Evolutionary conservation across 371 early-diverging fungal species (phyloP).

Genomic region (Cladochytrium tenue): DNA sequence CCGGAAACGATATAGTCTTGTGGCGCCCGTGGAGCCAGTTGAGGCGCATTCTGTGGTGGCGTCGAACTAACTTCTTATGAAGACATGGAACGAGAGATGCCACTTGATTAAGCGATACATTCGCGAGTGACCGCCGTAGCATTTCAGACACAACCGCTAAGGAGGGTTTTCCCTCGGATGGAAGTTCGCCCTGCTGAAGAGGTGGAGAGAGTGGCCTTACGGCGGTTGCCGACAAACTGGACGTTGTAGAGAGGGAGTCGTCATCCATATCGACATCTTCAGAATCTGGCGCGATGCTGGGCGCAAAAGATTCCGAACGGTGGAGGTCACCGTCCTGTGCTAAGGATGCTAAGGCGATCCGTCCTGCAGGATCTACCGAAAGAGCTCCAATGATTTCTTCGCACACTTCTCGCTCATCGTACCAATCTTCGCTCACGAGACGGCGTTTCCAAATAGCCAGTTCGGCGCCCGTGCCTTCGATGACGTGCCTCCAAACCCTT

Average conservation of each 20-base stretch:
- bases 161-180: not conserved
- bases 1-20: constrained; percentile 73
- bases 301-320: not conserved
- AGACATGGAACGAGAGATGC: constrained; percentile 39
- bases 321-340: not conserved
- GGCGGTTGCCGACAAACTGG: constrained; percentile 1
- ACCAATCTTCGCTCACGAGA: constrained; percentile 42
- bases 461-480: constrained; percentile 68
- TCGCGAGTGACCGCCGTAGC: not conserved
- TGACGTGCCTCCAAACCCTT: constrained; percentile 69
- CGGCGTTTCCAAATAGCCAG: constrained; percentile 57
- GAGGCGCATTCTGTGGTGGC: constrained; percentile 71
- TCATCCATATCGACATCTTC: not conserved
- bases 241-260: not conserved
- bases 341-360: not conserved
- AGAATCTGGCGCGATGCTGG: too few species aligned
- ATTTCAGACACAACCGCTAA: not conserved
- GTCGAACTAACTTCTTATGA: constrained; percentile 76
- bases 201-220: not conserved
- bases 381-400: constrained; percentile 7
- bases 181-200: not conserved
- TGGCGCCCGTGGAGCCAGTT: constrained; percentile 81
- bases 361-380: not conserved
- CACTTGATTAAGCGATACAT: constrained; percentile 7
- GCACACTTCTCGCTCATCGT: constrained; percentile 50